These are phyloP conservation scores for Termitomyces sp. DNA, from an alignment of 768 basidiomycete species.

Conservation along the genomic window DNA sequence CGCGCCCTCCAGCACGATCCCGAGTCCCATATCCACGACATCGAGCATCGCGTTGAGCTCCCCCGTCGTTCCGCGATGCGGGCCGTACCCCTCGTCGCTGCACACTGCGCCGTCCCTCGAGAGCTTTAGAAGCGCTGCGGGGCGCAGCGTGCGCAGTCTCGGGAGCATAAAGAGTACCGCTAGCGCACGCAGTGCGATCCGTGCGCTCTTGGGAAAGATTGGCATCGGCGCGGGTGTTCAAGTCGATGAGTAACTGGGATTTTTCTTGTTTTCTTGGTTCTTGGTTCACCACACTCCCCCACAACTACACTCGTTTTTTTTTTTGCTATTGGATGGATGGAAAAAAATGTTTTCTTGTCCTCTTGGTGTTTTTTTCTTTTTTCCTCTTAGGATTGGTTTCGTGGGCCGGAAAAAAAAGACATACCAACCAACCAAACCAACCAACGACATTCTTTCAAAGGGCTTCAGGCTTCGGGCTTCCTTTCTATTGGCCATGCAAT, in stretches of 20 bases:
- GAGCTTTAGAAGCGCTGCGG: constrained; percentile 39
- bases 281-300: no score
- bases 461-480: no score
- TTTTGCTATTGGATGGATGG: constrained; percentile 1
- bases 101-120: constrained; percentile 39
- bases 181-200: constrained; percentile 30
- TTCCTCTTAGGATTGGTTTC: no score
- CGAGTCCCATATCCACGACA: constrained; percentile 3
- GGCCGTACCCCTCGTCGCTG: constrained; percentile 17
- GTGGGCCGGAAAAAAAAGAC: no score
- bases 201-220: constrained; percentile 34
- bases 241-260: no score
- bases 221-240: constrained; percentile 13
- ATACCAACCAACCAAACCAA: no score
- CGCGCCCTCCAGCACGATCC: background rate
- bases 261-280: background rate
- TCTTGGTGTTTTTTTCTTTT: no score
- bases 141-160: constrained; percentile 39
- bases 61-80: background rate
- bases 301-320: background rate
- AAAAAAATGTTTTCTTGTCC: no score
- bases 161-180: constrained; percentile 38
- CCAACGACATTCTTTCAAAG: no score
- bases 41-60: background rate
- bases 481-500: no score